Percentiles rank a stretch among this genome's conserved stretches.
Conservation (phyloP, 1,284 basidiomycete genomes). For the Cutaneotrichosporon sp. region DNA sequence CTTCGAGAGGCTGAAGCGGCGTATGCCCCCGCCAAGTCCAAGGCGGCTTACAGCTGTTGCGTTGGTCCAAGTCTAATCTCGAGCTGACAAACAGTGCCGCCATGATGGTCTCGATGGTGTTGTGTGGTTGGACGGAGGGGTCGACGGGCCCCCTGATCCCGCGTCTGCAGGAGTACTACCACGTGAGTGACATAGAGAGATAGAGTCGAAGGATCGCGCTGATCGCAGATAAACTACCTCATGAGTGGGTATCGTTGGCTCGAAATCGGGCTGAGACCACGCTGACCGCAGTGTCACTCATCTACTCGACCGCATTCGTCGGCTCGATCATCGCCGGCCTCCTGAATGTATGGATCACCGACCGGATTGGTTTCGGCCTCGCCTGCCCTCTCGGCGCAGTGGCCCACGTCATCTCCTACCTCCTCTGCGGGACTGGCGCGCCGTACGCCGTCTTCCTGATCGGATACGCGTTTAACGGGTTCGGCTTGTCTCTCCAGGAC, state of each 20-base stretch:
- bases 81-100: slow-evolving; percentile 8
- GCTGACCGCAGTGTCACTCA: slow-evolving; percentile 13
- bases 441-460: slow-evolving; percentile 14
- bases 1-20: slow-evolving; percentile 9
- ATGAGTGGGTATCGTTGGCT: slow-evolving; percentile 7
- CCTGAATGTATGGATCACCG: slow-evolving; percentile 56
- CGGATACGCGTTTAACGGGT: slow-evolving; percentile 13
- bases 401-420: slow-evolving; percentile 3
- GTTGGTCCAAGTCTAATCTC: background rate
- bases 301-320: slow-evolving; percentile 12
- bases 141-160: slow-evolving; percentile 17
- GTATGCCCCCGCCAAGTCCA: slow-evolving; percentile 4
- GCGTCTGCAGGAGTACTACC: slow-evolving; percentile 16
- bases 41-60: background rate
- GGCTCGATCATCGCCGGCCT: slow-evolving; percentile 10
- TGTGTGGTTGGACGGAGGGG: slow-evolving; percentile 21
- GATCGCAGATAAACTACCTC: slow-evolving; percentile 18
- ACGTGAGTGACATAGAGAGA: no score
- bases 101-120: slow-evolving; percentile 14
- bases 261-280: no score
- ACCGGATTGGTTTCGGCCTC: slow-evolving; percentile 60
- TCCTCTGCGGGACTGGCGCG: slow-evolving; percentile 11
- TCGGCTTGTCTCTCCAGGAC: slow-evolving; percentile 16
- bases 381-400: slow-evolving; percentile 37
- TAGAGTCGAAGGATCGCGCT: no score